A percentile compares a stretch with the other conserved stretches of the same genome.
Conservation (phyloP, 2,329 filamentous ascomycete genomes). For the Exophiala oligosperma region DNA sequence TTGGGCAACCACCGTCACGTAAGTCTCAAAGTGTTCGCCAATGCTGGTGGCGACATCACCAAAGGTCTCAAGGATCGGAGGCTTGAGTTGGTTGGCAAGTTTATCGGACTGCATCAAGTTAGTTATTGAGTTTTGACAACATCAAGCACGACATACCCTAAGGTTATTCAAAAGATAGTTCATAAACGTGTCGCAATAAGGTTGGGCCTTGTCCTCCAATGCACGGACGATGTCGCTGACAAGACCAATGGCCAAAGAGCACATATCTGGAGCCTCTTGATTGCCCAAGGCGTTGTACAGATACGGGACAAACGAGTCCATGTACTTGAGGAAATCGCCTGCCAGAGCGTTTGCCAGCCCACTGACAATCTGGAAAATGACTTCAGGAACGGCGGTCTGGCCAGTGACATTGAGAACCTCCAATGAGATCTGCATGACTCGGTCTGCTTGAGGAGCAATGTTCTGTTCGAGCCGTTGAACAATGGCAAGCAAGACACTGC, state of each 20-base stretch:
- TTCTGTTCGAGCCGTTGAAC: conserved; percentile 89
- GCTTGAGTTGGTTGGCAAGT: conserved; percentile 96
- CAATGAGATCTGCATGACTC: conserved; percentile 87
- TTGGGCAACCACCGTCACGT: conserved; percentile 86
- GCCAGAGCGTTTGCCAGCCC: conserved; percentile 89
- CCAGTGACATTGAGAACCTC: conserved; percentile 74
- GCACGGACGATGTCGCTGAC: conserved; percentile 96
- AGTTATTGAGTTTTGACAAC: conserved; percentile 37
- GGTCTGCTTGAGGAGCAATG: conserved; percentile 84
- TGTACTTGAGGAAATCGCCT: conserved; percentile 93
- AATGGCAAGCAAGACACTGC: conserved; percentile 87
- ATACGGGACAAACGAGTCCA: conserved; percentile 91
- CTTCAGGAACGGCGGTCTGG: conserved; percentile 94
- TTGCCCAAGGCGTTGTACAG: conserved; percentile 92
- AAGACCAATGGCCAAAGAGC: conserved; percentile 94
- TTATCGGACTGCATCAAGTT: conserved; percentile 63
- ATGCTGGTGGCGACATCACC: conserved; percentile 97
- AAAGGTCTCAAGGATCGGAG: conserved; percentile 95
- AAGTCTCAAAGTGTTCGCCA: conserved; percentile 85
- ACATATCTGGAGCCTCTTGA: conserved; percentile 90
- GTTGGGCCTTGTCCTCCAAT: conserved; percentile 84
- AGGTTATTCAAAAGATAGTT: conserved; percentile 94
- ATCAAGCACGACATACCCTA: conserved; percentile 55
- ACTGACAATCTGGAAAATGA: conserved; percentile 87
- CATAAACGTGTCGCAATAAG: conserved; percentile 97